Evolutionary conservation across 2,329 filamentous ascomycete genomes (phyloP), one percentile per base, ranked within the genome.

Genomic region (Microcera coccophila): DNA sequence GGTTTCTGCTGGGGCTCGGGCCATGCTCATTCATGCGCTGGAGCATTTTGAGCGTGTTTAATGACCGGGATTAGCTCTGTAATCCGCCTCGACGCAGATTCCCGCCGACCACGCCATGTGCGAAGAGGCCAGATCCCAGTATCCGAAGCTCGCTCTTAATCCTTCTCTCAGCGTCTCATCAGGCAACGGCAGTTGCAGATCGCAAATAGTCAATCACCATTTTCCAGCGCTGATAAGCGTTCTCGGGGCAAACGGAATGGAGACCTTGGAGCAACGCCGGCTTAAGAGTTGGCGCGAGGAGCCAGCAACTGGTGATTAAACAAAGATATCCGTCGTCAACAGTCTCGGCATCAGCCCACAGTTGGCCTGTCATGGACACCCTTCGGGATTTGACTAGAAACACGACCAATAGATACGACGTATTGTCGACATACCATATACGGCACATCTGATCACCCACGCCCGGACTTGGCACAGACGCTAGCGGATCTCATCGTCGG

Each of bases 71-170:
- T 28, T 35, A 44, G 52, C 33, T 41, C 36, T 45, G 41, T 46
- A 55, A 51, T 53, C 50, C 50, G 40, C 47, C 47, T 57, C 53
- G 53, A 57, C 55, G 53, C 49, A 58, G 56, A 52, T 45, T 49
- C 44, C 50, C 51, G 55, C 54, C 55, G 51, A 41, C 39, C 44
- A 49, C 50, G 50, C 40, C 49, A 52, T 43, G 39, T 36, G 29
- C 42, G 39, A 28, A 26, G 34, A 34, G 24, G 40, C 24, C 26
- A 17, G 33, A 37, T 43, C 39, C 44, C 28, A 28, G 44, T 19
- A 24, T n/a, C 34, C 38, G 37, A 38, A 39, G 38, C 40, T 32
- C 37, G 40, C 33, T 40, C 39, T 31, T 40, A 43, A 36, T 37
- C 40, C 40, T 36, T 33, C 36, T 26, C 24, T 14, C 14, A 18